Base-by-base conservation (phyloP, 108 stramenopile genomes). In the Cyclostephanos invisitatus region DNA sequence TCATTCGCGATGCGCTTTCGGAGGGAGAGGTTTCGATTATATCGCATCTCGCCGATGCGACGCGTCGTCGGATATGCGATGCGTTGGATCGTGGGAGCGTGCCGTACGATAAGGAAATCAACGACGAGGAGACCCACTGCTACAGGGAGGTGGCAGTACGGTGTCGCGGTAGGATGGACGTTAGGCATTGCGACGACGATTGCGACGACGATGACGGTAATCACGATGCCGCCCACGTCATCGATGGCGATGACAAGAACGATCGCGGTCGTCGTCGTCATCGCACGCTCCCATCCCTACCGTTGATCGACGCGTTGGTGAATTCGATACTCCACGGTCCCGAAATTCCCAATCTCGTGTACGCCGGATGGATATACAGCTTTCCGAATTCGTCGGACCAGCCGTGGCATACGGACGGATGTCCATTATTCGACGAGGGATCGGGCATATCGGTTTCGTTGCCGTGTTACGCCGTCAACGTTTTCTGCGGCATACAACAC, bases 371-470 rank as follows among this genome's bases (percentile, higher is more conserved):
- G 28, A 84, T 87, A 28, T 72, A 82, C 21, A 72, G 64, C 14
- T 82, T 75, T 73, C 83, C 83, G 0, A 74, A 53, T 10, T 81
- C 78, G 18, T 36, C 22, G 10, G 69, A 82, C 60, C 83, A 87
- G 75, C 86, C 86, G 2, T 87, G 86, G 86, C 86, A 87, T 70
- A 72, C 73, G 56, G 86, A 87, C 77, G 86, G 86, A 18, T 38
- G 25, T 18, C 61, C 81, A 24, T 40, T 87, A 20, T 87, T 87
- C 64, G 74, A 74, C 6, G 79, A 85, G 50, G 15, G 51, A 14
- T n/a, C 51, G 22, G 51, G 18, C n/a, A n/a, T n/a, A n/a, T n/a
- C n/a, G n/a, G n/a, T n/a, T 10, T 21, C 29, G 47, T 47, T 84
- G 18, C 86, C 86, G 14, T 59, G 78, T 36, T 87, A 84, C 64